Percentiles rank a stretch among this genome's conserved stretches.
Conservation (phyloP, 345 rosid species). For the Alliaria petiolata region DNA sequence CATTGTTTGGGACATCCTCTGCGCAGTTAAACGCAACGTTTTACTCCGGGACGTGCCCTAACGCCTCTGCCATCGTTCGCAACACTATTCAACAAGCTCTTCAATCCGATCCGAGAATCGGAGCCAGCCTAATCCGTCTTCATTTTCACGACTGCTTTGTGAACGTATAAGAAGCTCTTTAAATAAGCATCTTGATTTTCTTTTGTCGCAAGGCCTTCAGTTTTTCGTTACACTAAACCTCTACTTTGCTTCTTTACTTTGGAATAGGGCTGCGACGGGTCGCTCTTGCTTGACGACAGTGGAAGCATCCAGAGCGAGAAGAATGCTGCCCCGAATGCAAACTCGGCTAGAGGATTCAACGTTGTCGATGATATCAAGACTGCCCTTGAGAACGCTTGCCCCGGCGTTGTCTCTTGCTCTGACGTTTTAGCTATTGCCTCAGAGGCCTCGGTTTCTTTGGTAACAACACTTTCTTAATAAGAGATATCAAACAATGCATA, state of each 20-base stretch:
- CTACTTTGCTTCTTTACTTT: background rate
- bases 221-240: background rate
- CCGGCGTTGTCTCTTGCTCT: slow-evolving; percentile 73
- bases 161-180: slow-evolving; percentile 33
- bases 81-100: slow-evolving; percentile 54
- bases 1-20: slow-evolving; percentile 4
- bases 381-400: slow-evolving; percentile 60
- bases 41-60: slow-evolving; percentile 58
- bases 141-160: slow-evolving; percentile 91
- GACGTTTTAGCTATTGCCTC: slow-evolving; percentile 71
- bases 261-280: slow-evolving; percentile 68
- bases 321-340: slow-evolving; percentile 42
- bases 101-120: slow-evolving; percentile 56
- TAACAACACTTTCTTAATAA: no score
- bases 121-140: slow-evolving; percentile 75
- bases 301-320: slow-evolving; percentile 59
- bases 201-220: background rate
- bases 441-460: slow-evolving; percentile 58
- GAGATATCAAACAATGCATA: no score
- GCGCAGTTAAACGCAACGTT: slow-evolving; percentile 56
- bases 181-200: background rate
- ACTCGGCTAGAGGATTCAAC: slow-evolving; percentile 57
- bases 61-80: slow-evolving; percentile 50
- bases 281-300: slow-evolving; percentile 52
- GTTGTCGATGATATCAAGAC: slow-evolving; percentile 69